A percentile compares a stretch with the other conserved stretches of the same genome.
phyloP scores from a whole-genome alignment of 352 stramenopile genomes.

The Hyaloperonospora arabidopsidis region DNA sequence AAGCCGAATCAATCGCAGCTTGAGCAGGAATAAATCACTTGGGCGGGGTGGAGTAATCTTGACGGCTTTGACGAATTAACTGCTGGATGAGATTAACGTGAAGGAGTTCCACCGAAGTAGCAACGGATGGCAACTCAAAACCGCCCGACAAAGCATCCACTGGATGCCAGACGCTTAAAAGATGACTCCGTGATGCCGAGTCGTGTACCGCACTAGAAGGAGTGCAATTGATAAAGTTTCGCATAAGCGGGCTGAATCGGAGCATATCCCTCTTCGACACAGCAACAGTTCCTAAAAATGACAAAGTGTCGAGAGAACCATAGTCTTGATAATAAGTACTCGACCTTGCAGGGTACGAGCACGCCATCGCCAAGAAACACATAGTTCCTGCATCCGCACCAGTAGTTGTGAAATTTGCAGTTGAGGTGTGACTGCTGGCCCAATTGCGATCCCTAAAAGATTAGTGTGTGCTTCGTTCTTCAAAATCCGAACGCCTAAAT shows the following conservation, averaged over 20 bases:
- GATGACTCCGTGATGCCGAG: background rate
- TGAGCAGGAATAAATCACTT: slow-evolving; percentile 8
- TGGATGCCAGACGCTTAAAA: background rate
- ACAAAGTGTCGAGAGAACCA: background rate
- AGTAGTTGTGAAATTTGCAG: no score
- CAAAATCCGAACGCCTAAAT: background rate
- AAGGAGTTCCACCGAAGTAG: slow-evolving; percentile 2
- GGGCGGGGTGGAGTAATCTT: background rate
- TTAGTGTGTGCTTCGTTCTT: background rate
- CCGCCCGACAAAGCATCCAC: background rate
- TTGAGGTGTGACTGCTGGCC: no score
- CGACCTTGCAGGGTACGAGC: background rate
- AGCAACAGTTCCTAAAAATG: background rate
- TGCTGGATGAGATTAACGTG: slow-evolving; percentile 9
- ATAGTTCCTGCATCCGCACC: no score
- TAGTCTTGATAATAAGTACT: background rate
- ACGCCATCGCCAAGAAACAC: background rate
- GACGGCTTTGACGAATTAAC: slow-evolving; percentile 2
- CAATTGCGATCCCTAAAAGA: no score
- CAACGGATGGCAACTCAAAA: background rate
- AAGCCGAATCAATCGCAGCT: background rate
- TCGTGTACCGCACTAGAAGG: background rate
- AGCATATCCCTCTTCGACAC: background rate
- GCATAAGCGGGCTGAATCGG: background rate
- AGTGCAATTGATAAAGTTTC: background rate